These are phyloP conservation scores for Paramecium caudatum DNA, from an alignment of 73 alveolate genomes.

Conservation along the genomic window DNA sequence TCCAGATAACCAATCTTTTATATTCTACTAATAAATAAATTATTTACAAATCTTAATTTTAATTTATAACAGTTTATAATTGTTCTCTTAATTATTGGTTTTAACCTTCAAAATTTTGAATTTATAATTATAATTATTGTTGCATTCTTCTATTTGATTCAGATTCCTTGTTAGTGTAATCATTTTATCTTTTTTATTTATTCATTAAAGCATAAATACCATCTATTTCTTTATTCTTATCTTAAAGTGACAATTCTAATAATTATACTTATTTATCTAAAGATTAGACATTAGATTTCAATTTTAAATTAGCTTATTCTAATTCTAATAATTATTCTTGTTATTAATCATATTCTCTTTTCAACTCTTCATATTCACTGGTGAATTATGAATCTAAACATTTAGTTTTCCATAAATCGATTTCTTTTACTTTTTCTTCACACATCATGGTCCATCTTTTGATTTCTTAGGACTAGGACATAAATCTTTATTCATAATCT, in stretches of 20 bases:
- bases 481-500: slow-evolving; percentile 14
- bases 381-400: neutral
- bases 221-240: slow-evolving; percentile 16
- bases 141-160: slow-evolving; percentile 21
- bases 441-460: neutral
- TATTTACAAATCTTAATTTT: slow-evolving; percentile 3
- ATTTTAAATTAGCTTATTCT: slow-evolving; percentile 22
- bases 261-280: slow-evolving; percentile 25
- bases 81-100: neutral
- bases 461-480: neutral
- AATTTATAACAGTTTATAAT: neutral
- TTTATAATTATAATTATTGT: neutral
- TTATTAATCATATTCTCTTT: neutral
- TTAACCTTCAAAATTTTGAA: neutral
- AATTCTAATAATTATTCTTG: slow-evolving; percentile 7
- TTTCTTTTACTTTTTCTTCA: slow-evolving; percentile 46
- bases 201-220: slow-evolving; percentile 28
- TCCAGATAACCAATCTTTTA: neutral
- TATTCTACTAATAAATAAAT: neutral
- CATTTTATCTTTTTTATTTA: slow-evolving; percentile 54
- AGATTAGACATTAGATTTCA: slow-evolving; percentile 37
- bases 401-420: slow-evolving; percentile 28
- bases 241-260: slow-evolving; percentile 27
- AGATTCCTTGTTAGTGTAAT: neutral
- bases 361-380: neutral